Conservation (phyloP, 2,329 filamentous ascomycete genomes). For the Pezicula carpinea region DNA sequence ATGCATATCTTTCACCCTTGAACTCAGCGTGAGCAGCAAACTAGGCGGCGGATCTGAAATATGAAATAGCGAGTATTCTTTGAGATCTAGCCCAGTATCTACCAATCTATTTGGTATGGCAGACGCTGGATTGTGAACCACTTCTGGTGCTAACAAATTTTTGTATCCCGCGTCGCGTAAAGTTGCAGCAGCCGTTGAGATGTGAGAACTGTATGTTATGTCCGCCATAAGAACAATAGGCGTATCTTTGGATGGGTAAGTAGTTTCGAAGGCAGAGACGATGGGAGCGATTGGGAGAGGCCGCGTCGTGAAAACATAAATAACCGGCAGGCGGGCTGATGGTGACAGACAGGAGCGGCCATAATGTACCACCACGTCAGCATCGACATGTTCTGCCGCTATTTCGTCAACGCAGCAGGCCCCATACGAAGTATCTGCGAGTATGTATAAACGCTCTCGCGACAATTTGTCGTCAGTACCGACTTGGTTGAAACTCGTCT, state of each 20-base stretch:
- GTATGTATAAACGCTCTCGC: conserved; percentile 60
- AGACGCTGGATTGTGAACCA: conserved; percentile 75
- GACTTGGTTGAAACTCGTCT: conserved; percentile 17
- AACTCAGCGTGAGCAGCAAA: conserved; percentile 81
- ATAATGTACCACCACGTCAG: conserved; percentile 91
- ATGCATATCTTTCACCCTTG: conserved; percentile 71
- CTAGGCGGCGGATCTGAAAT: conserved; percentile 80
- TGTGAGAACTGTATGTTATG: conserved; percentile 76
- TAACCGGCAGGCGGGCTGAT: conserved; percentile 78
- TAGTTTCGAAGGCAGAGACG: conserved; percentile 54
- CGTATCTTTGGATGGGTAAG: conserved; percentile 59
- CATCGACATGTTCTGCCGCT: conserved; percentile 87
- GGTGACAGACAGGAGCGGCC: conserved; percentile 89
- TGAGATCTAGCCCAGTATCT: conserved; percentile 31
- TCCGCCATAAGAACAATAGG: conserved; percentile 83
- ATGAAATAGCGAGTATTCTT: conserved; percentile 66
- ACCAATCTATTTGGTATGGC: conserved; percentile 72
- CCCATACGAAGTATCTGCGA: conserved; percentile 95
- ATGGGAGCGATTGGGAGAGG: conserved; percentile 58
- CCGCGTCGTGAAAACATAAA: conserved; percentile 83
- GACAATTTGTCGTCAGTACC: background rate
- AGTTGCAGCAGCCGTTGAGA: conserved; percentile 50
- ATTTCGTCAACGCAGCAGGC: conserved; percentile 97
- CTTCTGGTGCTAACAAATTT: conserved; percentile 62
- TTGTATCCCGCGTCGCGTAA: conserved; percentile 64